Evolutionary conservation across 169 alveolate genomes (phyloP), one percentile per base, ranked within the genome.

Genomic region (Theileria orientalis): DNA sequence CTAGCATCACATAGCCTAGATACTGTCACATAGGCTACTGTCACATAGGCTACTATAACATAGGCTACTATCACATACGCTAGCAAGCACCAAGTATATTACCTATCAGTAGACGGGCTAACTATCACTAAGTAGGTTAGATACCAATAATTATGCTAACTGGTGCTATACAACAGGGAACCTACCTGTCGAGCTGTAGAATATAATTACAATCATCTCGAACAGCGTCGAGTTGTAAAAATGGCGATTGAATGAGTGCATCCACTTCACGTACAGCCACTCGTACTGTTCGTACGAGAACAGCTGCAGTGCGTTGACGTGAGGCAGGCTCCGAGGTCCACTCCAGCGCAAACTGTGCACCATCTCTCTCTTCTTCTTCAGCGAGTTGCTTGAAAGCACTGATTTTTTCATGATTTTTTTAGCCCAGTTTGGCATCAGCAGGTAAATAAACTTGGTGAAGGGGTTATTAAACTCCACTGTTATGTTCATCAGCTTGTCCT

Each of bases 241-340:
- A 3, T 63, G 33, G 44, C n/a, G 5, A 62, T 71, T 80, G 64
- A 80, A 80, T 9, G 60, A 73, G 60, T 80, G 84, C 88, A 80
- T 80, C 88, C 88, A 80, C 2, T 80, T 76, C 32, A 80, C 80
- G 37, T 80, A 80, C 77, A 76, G 42, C 1, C 37, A 5, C 51
- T 80, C 88, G 42, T 69, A 23, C 11, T 37, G 63, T 19, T 69
- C 56, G 57, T 61, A 63, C 19, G 68, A 52, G 52, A 80, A 80
- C 52, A 80, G n/a, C 5, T 76, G 83, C 6, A 80, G 30, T n/a
- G 21, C 19, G 42, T 69, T 69, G 29, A 23, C 37, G 19, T 51
- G 33, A n/a, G 86, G 86, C 23, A 62, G 56, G 14, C 33, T 3
- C 14, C 23, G 66, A 3, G 76, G 37, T 59, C 54, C 51, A 59